Percentiles rank a stretch among this genome's conserved stretches.
These are phyloP conservation scores for Rhynchospora breviuscula DNA, from an alignment of 176 grass and related monocot species.

Conservation along the genomic window DNA sequence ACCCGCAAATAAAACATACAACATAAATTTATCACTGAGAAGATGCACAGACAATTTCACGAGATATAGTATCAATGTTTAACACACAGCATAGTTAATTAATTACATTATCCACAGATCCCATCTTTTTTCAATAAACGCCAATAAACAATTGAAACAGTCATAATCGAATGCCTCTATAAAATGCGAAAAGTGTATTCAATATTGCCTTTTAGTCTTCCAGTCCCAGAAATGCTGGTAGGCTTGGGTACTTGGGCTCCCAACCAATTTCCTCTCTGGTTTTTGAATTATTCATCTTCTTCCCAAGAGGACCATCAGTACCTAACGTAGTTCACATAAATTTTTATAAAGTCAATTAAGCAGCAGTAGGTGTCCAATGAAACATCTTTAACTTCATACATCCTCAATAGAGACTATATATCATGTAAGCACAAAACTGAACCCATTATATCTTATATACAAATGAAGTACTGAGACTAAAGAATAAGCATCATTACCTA, in stretches of 20 bases:
- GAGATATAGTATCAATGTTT: not conserved
- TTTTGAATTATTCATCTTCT: conserved; percentile 76
- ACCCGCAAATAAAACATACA: not conserved
- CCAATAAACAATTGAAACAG: not conserved
- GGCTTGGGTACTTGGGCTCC: conserved; percentile 62
- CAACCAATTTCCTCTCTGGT: conserved; percentile 69
- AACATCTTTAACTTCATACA: not conserved
- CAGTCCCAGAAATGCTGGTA: conserved; percentile 54
- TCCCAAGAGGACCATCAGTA: conserved; percentile 64
- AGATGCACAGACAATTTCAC: not conserved
- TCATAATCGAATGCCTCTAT: not conserved
- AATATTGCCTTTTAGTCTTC: conserved; percentile 19
- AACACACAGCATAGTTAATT: not conserved
- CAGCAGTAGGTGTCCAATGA: not conserved
- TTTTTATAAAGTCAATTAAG: not conserved
- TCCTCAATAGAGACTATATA: not conserved
- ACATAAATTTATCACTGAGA: not conserved
- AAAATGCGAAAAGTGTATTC: not conserved
- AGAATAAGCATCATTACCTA: conserved; percentile 43
- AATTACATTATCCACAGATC: not conserved
- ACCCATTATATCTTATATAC: not conserved
- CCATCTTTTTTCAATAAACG: not conserved
- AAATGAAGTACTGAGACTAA: not conserved
- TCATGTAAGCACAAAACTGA: not conserved
- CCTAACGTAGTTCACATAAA: conserved; percentile 25